A percentile compares a stretch with the other conserved stretches of the same genome.
phyloP scores from a whole-genome alignment of 345 rosid species.

The Arabidopsis suecica region DNA sequence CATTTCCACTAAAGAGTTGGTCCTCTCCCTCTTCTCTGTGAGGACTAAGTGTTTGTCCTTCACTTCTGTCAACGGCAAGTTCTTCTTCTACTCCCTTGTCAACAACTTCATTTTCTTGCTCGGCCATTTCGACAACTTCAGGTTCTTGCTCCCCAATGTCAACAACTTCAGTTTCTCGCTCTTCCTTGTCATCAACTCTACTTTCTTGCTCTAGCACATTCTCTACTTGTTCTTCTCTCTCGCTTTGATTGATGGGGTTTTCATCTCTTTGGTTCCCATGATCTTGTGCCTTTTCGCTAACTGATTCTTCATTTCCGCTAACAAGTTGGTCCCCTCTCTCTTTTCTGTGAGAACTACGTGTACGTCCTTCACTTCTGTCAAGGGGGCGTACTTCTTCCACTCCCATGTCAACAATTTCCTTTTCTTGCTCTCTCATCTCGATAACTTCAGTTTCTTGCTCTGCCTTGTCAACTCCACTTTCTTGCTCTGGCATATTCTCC shows the following conservation, averaged over 20 bases:
- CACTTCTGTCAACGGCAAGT: not conserved
- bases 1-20: not conserved
- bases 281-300: conserved; percentile 14
- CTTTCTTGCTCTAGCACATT: conserved; percentile 8
- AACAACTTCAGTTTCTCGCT: not conserved
- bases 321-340: not conserved
- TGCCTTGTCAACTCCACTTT: conserved; percentile 14
- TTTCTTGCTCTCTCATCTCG: not conserved
- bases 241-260: conserved; percentile 7
- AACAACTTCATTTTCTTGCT: not conserved
- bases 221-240: conserved; percentile 19
- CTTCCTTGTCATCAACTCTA: not conserved
- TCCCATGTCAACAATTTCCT: not conserved
- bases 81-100: not conserved
- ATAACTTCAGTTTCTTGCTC: not conserved
- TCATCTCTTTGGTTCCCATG: conserved; percentile 16
- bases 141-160: not conserved
- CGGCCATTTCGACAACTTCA: not conserved
- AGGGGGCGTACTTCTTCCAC: not conserved
- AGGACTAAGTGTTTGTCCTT: not conserved
- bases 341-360: not conserved
- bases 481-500: conserved; percentile 25
- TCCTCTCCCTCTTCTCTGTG: not conserved
- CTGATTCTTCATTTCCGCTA: not conserved
- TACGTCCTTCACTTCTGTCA: not conserved